Evolutionary conservation across 176 grass and related monocot genomes (phyloP), one percentile per base, ranked within the genome.

Genomic region (Bonia amplexicaulis): DNA sequence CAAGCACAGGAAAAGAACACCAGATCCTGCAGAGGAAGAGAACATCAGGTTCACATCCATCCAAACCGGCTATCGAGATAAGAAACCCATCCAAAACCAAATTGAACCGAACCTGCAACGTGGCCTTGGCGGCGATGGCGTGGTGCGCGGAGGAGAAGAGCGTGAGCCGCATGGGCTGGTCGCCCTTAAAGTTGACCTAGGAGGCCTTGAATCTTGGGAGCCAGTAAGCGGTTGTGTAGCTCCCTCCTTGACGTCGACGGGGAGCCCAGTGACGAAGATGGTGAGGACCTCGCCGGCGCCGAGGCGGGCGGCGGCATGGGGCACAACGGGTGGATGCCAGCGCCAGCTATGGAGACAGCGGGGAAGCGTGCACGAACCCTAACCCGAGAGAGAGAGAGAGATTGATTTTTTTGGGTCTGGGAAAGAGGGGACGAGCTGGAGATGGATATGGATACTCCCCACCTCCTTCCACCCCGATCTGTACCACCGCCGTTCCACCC

Each of bases 161-260:
- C 35, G 96, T 93, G 82, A 99, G 96, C 6, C 96, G 93, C 96
- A 96, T 96, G 63, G 96, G 96, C 54, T 96, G 91, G 58, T 99
- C 96, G 9, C 89, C 92, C 85, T 99, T 99, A 76, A 94, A 92
- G 85, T 94, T 99, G 85, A 99, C 90, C 89, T 99, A 93, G 7
- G 96, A 91, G 52, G 96, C 96, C 79, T 99, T 93, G 53, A 99
- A 99, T 3, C 96, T 93, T 44, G 96, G 93, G 26, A 99, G 88
- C 96, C 96, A 99, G 81, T 93, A 89, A 99, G 84, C 47, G 84
- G 74, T 99, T 99, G 61, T 99, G 93, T 7, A 99, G 88, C 88
- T 99, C 96, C 86, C 78, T 99, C 96, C 90, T 99, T 99, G 44
- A 99, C 93, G 93, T 99, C 96, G 16, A 40, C 25, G 12, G 96